Evolutionary conservation across 2,329 filamentous ascomycete species (phyloP).

Genomic region (Madurella mycetomatis): DNA sequence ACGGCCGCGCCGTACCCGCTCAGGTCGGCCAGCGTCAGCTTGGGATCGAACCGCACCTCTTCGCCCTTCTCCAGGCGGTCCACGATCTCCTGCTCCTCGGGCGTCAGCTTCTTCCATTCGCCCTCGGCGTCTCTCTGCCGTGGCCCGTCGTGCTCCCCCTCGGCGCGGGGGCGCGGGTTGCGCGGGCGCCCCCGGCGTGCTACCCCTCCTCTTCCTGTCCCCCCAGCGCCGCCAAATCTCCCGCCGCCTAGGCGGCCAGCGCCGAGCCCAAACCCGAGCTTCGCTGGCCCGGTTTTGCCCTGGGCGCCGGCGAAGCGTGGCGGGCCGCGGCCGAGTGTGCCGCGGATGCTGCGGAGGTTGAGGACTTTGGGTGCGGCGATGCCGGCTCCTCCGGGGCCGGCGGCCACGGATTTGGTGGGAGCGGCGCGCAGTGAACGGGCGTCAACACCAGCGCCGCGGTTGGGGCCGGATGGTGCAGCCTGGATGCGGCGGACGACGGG

Average conservation of each 20-base stretch:
- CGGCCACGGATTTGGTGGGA: background rate
- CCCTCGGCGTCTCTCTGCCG: background rate
- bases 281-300: background rate
- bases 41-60: constrained; percentile 31
- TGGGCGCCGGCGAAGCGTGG: background rate
- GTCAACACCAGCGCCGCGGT: constrained; percentile 8
- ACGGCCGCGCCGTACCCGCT: constrained; percentile 37
- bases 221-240: background rate
- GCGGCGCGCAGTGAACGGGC: constrained; percentile 12
- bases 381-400: background rate
- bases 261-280: background rate
- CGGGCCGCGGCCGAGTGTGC: background rate
- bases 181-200: background rate
- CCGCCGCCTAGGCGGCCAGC: background rate
- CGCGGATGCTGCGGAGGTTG: constrained; percentile 28
- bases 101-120: constrained; percentile 4
- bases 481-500: background rate
- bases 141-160: background rate
- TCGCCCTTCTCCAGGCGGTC: constrained; percentile 30
- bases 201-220: background rate
- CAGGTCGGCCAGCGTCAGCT: constrained; percentile 32
- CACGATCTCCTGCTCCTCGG: constrained; percentile 26
- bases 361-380: constrained; percentile 23
- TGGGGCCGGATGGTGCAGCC: background rate
- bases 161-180: background rate